Base-by-base conservation (phyloP, 2,329 filamentous ascomycete genomes). In the Plenodomus lindquistii region DNA sequence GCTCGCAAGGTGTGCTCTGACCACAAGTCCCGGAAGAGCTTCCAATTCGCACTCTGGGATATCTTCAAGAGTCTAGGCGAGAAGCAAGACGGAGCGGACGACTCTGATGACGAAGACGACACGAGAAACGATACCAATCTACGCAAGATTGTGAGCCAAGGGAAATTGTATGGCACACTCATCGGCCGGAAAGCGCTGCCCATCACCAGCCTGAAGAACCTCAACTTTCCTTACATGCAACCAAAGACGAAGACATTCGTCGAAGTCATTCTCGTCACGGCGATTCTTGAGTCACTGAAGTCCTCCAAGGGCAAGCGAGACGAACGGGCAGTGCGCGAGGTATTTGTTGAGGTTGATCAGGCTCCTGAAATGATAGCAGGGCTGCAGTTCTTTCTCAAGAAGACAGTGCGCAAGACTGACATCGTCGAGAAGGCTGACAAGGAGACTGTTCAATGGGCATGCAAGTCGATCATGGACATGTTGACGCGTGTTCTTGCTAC, bases 51-150 rank as follows among this genome's bases (percentile, higher is more conserved):
- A 7, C 77, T 97, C 1, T 96, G 92, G 86, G 90, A 88, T 60
- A 79, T 93, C 9, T 95, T 97, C 73, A 86, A 88, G 62, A 81
- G 85, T 29, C 83, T 97, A 73, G 93, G 91, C n/a, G 92, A 96
- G 71, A 83, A 78, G 2, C 82, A 88, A 29, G 85, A 85, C 34
- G 81, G 81, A 15, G 77, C 79, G 2, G 83, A 85, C 5, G 82
- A 84, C 2, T 78, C 80, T 19, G 78, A 78, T 11, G 81, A 81
- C 4, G 77, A 79, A 1, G 78, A 79, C 16, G 83, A 85, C 1
- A 71, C 74, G 1, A 73, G 74, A 13, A 74, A 76, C 17, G 70
- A 72, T 9, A 65, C 85, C 44, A 75, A 76, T 18, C 78, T 81
- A 51, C 78, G 81, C 54, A 80, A 82, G 37, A 76, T 88, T 42